phyloP scores from a whole-genome alignment of 169 alveolate genomes.

The Pseudocohnilembus persalinus region DNA sequence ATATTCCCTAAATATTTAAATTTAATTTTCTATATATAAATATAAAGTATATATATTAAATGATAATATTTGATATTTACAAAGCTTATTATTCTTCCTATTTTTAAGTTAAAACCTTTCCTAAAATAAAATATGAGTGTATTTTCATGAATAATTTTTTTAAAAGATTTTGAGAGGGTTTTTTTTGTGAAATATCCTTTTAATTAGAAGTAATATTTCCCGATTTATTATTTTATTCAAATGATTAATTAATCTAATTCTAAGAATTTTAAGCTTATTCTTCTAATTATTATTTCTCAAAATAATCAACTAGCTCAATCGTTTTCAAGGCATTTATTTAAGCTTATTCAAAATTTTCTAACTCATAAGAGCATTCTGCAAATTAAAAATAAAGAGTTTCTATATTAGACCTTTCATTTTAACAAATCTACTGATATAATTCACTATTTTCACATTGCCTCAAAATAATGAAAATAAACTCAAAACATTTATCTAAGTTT shows the following conservation, averaged over 20 bases:
- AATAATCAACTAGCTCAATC: background rate
- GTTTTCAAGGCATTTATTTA: background rate
- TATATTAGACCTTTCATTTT: background rate
- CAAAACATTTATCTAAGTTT: background rate
- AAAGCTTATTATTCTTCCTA: background rate
- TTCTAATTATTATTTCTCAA: background rate
- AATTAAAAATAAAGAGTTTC: background rate
- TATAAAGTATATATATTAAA: background rate
- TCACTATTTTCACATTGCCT: background rate
- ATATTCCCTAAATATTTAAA: background rate
- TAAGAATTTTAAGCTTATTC: no score
- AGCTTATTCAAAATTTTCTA: background rate
- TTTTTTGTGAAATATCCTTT: background rate
- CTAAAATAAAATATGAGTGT: background rate
- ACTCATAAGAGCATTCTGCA: background rate
- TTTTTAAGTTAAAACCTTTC: background rate
- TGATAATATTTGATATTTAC: no score
- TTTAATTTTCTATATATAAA: no score
- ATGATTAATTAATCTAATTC: no score
- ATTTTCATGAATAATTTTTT: background rate
- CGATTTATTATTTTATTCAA: no score
- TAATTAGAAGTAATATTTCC: no score
- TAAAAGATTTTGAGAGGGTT: background rate
- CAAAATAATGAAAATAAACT: no score
- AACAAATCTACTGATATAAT: background rate